Evolutionary conservation across 371 early-diverging fungal genomes (phyloP).

Genomic region (Fennellomyces sp.): DNA sequence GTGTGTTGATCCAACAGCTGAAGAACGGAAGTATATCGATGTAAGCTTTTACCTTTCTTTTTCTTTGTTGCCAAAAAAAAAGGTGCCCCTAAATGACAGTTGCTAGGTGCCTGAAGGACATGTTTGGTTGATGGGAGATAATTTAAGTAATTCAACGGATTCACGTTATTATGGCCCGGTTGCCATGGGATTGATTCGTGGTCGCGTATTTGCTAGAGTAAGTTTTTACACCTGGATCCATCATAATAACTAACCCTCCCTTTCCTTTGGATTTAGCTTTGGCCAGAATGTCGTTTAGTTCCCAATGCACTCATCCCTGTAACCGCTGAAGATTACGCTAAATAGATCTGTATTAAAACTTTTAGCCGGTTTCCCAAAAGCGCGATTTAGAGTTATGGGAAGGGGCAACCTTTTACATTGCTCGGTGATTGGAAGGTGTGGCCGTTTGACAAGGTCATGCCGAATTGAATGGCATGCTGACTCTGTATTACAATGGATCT

Average conservation of each 20-base stretch:
- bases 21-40: slow-evolving; percentile 55
- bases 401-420: too few relatives aligned
- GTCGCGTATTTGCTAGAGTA: slow-evolving; percentile 75
- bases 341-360: too few relatives aligned
- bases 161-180: slow-evolving; percentile 86
- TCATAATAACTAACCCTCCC: background rate
- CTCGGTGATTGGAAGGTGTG: too few relatives aligned
- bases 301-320: slow-evolving; percentile 26
- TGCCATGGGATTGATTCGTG: slow-evolving; percentile 77
- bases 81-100: background rate
- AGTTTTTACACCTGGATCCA: too few relatives aligned
- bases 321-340: slow-evolving; percentile 9
- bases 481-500: too few relatives aligned
- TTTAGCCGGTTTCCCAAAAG: too few relatives aligned
- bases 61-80: too few relatives aligned
- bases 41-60: too few relatives aligned
- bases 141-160: slow-evolving; percentile 80
- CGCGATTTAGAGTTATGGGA: too few relatives aligned
- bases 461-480: too few relatives aligned
- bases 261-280: slow-evolving; percentile 22
- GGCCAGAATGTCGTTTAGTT: slow-evolving; percentile 35
- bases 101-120: slow-evolving; percentile 67
- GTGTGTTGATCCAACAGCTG: slow-evolving; percentile 66
- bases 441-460: too few relatives aligned
- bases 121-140: slow-evolving; percentile 82